Evolutionary conservation across 306 rosid genomes (phyloP), one percentile per base, ranked within the genome.

Genomic region (Quercus engelmannii): DNA sequence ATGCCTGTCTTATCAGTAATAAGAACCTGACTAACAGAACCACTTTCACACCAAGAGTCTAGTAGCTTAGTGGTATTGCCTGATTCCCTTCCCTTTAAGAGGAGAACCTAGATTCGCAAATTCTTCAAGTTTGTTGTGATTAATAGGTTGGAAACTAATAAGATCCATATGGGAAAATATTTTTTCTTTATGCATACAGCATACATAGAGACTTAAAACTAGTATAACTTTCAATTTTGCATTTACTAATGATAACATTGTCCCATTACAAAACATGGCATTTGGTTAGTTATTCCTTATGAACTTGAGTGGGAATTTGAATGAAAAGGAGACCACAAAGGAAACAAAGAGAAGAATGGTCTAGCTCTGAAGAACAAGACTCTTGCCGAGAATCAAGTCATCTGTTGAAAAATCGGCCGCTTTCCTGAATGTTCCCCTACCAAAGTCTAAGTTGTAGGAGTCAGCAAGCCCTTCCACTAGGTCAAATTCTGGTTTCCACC

Each of bases 321-420:
- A 54, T 28, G 14, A 76, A 70, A 62, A 51, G 38, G 55, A 51
- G 14, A 73, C 77, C 46, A 35, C 19, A 67, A 78, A 28, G 13
- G 41, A 57, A 74, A 41, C 6, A 33, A 1, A 54, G 55, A 21
- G 73, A 74, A 14, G 21, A 73, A 28, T 51, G 38, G 55, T 75
- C 55, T 81, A 86, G 76, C 80, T 73, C 23, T 87, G 90, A 67
- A 86, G 91, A 77, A 93, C 93, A 74, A 95, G 89, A 73, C 81
- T 85, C 91, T 93, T 95, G 78, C 97, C 98, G 38, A 95, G 94
- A 77, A 95, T 95, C 5, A 93, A 84, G 87, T 95, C 99, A 87
- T 95, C 99, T 6, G 99, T 93, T 51, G 89, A 80, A 79, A 93
- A 95, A 87, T 95, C 98, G 67, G 99, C 90, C 76, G 78, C 98